Evolutionary conservation across 768 basidiomycete species (phyloP).

Genomic region (Suillus plorans): DNA sequence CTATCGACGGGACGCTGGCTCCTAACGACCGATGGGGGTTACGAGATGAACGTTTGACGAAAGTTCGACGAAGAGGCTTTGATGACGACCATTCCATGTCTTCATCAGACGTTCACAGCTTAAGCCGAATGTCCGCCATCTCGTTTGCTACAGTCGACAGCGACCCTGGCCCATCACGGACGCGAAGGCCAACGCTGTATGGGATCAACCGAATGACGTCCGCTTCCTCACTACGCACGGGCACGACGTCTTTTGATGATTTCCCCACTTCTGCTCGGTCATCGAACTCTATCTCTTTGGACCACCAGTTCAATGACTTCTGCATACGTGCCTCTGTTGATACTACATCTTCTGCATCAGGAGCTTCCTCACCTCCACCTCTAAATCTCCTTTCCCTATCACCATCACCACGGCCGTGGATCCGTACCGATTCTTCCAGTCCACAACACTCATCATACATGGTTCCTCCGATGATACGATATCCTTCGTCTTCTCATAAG

Average conservation of each 20-base stretch:
- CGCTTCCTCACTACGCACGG: constrained; percentile 63
- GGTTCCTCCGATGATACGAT: constrained; percentile 36
- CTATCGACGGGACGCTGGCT: constrained; percentile 33
- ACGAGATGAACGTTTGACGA: constrained; percentile 62
- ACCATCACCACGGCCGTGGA: constrained; percentile 59
- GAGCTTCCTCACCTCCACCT: constrained; percentile 73
- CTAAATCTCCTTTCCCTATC: constrained; percentile 74
- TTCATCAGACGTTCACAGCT: constrained; percentile 79
- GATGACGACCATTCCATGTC: constrained; percentile 94
- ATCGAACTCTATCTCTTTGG: constrained; percentile 76
- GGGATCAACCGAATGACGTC: constrained; percentile 76
- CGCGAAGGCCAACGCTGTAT: constrained; percentile 62
- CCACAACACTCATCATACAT: constrained; percentile 34
- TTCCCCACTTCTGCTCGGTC: constrained; percentile 72
- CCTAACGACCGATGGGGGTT: constrained; percentile 46
- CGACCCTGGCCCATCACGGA: constrained; percentile 75
- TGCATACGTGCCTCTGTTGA: constrained; percentile 69
- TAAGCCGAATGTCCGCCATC: constrained; percentile 71
- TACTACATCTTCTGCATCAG: constrained; percentile 52
- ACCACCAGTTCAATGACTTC: constrained; percentile 78
- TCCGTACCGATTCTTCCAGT: constrained; percentile 42
- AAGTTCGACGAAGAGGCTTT: constrained; percentile 78
- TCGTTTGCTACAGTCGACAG: constrained; percentile 85
- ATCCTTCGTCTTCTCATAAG: constrained; percentile 38
- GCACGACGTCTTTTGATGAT: constrained; percentile 64